A percentile compares a stretch with the other conserved stretches of the same genome.
These are phyloP conservation scores for Glycyrrhiza uralensis DNA, from an alignment of 306 rosid genomes.

Conservation along the genomic window DNA sequence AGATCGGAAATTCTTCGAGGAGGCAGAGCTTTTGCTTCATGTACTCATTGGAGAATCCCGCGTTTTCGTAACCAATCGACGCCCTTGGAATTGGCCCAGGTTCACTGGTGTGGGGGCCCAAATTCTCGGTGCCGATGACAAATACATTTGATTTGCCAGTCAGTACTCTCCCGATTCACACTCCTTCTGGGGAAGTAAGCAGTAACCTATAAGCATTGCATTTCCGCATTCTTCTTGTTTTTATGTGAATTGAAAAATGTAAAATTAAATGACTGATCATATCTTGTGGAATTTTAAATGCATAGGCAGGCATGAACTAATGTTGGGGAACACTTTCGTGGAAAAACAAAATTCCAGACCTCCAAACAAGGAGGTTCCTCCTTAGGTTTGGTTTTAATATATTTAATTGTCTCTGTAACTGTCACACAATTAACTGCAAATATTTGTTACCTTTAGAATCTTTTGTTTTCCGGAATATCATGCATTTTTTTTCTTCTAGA, in stretches of 20 bases:
- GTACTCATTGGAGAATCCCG: conserved; percentile 79
- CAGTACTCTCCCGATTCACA: conserved; percentile 65
- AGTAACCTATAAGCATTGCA: too few relatives aligned
- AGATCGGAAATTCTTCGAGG: conserved; percentile 72
- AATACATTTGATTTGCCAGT: conserved; percentile 84
- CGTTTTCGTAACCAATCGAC: conserved; percentile 52
- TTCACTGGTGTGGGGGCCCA: conserved; percentile 90
- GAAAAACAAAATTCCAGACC: conserved; percentile 49
- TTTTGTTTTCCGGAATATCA: not conserved
- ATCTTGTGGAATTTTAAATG: too few relatives aligned
- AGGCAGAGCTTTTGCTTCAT: conserved; percentile 88
- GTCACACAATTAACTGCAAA: not conserved
- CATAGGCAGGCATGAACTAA: conserved; percentile 76
- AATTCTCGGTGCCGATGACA: conserved; percentile 85
- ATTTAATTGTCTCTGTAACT: too few relatives aligned
- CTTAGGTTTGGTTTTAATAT: conserved; percentile 60
- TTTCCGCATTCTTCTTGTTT: not conserved
- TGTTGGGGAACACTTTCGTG: conserved; percentile 72
- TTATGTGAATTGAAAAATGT: not conserved
- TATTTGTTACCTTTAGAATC: not conserved
- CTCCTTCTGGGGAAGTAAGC: conserved; percentile 84
- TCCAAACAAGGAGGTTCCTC: conserved; percentile 78
- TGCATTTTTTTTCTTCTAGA: not conserved
- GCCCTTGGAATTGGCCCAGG: conserved; percentile 51
- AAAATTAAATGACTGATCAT: too few relatives aligned